Evolutionary conservation across 1,284 basidiomycete species (phyloP), one percentile per base, ranked within the genome.

Genomic region (Ustilago bromivora): DNA sequence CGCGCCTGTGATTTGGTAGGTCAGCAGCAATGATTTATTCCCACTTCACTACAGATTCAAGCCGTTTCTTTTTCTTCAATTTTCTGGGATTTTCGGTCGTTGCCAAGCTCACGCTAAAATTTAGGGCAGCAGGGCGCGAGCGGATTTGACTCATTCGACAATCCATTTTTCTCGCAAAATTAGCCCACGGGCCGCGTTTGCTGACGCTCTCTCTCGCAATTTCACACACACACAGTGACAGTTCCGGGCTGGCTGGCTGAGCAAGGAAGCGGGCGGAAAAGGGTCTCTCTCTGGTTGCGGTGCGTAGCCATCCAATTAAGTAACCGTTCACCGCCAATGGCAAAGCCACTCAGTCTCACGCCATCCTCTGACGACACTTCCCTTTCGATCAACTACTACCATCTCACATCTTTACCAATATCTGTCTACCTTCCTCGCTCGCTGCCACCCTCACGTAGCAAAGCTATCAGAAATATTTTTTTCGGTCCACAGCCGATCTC

Each of bases 91-190:
- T 60, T 60, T 56, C 54, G 13, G 13, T 56, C n/a, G 34, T 56
- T 56, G 23, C 54, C 54, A 40, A 56, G 35, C 31, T 8, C 23
- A 28, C 4, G 28, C 31, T 51, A 51, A 28, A 31, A 12, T 51
- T 12, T 51, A 51, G 28, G n/a, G 41, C 15, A 17, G n/a, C 41
- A 46, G 41, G 36, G 43, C 64, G 57, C 64, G 19, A 43, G 57
- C 64, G 23, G 36, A 56, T 61, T 66, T 66, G 52, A 56, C 56
- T 35, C 63, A 65, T 47, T 54, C 38, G 23, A 28, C 2, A 28
- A 28, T 54, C 38, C 17, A 51, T 31, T 31, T 56, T 28, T 46
- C 10, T 52, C 23, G 32, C 19, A 41, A 41, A 12, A 12, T 41
- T 41, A 41, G 40, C 40, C 2, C 40, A 41, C 23, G 23, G 23